Conservation (phyloP, 2,329 filamentous ascomycete genomes). For the Pyrenochaeta sp. region DNA sequence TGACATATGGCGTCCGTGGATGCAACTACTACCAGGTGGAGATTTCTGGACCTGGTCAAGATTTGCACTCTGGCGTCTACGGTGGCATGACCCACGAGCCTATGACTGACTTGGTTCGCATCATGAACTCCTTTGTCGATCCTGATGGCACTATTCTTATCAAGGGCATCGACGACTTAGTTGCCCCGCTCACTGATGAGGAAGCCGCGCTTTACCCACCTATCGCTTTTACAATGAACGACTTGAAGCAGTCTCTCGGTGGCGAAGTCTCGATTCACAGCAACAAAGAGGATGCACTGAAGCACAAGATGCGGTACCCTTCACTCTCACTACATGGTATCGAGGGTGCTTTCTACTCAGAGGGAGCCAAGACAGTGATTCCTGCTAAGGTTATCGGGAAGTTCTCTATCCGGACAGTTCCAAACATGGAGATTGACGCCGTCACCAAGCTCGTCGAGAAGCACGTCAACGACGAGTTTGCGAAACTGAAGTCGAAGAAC, state of each 20-base stretch:
- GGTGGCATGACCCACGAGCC: constrained; percentile 96
- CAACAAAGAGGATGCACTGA: constrained; percentile 90
- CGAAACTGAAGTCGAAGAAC: constrained; percentile 92
- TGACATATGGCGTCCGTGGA: constrained; percentile 95
- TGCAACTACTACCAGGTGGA: constrained; percentile 98
- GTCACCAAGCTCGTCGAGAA: constrained; percentile 87
- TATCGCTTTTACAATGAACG: constrained; percentile 96
- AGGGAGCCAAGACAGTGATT: constrained; percentile 97
- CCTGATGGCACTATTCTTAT: constrained; percentile 92
- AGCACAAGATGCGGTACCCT: constrained; percentile 95
- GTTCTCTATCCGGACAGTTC: constrained; percentile 97
- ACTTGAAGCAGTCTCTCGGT: constrained; percentile 89
- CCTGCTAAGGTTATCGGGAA: constrained; percentile 98
- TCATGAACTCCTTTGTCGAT: constrained; percentile 87
- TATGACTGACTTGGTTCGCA: constrained; percentile 91
- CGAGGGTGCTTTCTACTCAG: constrained; percentile 91
- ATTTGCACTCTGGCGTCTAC: constrained; percentile 96
- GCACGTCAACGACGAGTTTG: constrained; percentile 84
- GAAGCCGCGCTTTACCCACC: constrained; percentile 87
- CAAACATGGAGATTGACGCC: constrained; percentile 92
- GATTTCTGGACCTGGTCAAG: constrained; percentile 88
- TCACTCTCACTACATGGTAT: constrained; percentile 94
- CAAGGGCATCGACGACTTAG: constrained; percentile 91
- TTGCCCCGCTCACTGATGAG: constrained; percentile 85
- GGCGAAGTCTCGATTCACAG: constrained; percentile 86